Conservation (phyloP, 2,329 filamentous ascomycete species). For the Cladophialophora chaetospira region DNA sequence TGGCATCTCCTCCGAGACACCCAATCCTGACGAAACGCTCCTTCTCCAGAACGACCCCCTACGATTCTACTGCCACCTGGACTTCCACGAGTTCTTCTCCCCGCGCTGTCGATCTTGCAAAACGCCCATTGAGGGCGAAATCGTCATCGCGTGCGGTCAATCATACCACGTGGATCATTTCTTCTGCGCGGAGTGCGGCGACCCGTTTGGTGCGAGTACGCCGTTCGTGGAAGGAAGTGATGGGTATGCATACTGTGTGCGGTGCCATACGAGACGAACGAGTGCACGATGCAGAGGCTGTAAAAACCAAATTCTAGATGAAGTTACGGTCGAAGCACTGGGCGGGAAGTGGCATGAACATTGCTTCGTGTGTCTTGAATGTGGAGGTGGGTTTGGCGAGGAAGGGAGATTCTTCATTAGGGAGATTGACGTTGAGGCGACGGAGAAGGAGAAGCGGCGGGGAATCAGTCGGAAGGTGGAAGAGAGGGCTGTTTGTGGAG, state of each 20-base stretch:
- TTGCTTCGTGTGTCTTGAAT: constrained; percentile 82
- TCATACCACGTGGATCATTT: constrained; percentile 98
- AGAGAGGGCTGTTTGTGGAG: constrained; percentile 64
- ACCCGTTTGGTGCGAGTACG: constrained; percentile 64
- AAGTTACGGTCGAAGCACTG: constrained; percentile 85
- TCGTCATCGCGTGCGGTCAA: constrained; percentile 88
- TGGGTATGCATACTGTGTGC: constrained; percentile 94
- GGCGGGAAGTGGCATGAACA: constrained; percentile 90
- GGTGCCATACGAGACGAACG: constrained; percentile 88
- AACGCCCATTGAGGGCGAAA: constrained; percentile 93
- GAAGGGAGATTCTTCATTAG: constrained; percentile 66
- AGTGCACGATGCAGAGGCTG: constrained; percentile 88
- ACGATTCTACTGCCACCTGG: constrained; percentile 96
- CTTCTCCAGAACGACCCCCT: constrained; percentile 60
- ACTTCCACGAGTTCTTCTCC: constrained; percentile 93
- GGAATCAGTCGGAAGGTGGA: constrained; percentile 43
- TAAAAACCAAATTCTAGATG: constrained; percentile 79
- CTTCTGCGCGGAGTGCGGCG: constrained; percentile 97
- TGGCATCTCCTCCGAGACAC: background rate
- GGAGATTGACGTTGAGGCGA: constrained; percentile 52
- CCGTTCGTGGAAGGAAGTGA: constrained; percentile 93
- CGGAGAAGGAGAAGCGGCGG: constrained; percentile 49
- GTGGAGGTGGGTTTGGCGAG: constrained; percentile 58
- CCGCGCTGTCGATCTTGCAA: constrained; percentile 94
- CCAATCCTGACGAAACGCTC: background rate